Evolutionary conservation across 2,329 filamentous ascomycete species (phyloP).

Genomic region (Penicillium hordei): DNA sequence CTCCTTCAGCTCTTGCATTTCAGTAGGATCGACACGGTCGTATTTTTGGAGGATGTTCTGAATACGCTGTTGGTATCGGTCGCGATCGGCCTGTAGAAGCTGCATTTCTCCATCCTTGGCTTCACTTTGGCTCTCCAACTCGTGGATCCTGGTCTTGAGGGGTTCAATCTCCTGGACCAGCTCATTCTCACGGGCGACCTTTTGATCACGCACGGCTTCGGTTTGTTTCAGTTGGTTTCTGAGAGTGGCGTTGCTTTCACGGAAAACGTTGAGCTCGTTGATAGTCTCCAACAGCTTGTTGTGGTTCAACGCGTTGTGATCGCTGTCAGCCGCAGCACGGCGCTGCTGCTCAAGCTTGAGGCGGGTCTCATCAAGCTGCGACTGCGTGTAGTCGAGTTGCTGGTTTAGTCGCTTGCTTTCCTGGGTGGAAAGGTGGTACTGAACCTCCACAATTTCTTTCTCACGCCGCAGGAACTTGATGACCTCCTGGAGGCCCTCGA

Average conservation of each 20-base stretch:
- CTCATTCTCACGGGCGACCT: slow-evolving; percentile 71
- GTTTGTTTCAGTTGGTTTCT: slow-evolving; percentile 81
- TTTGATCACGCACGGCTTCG: slow-evolving; percentile 72
- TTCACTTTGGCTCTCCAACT: slow-evolving; percentile 77
- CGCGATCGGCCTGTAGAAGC: slow-evolving; percentile 84
- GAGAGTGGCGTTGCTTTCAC: slow-evolving; percentile 89
- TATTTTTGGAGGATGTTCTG: slow-evolving; percentile 96
- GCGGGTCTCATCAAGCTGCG: slow-evolving; percentile 82
- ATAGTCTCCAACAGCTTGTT: slow-evolving; percentile 92
- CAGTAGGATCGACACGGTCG: slow-evolving; percentile 88
- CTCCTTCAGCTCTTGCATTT: slow-evolving; percentile 85
- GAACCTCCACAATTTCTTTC: slow-evolving; percentile 97
- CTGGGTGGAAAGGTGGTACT: slow-evolving; percentile 83
- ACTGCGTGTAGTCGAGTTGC: slow-evolving; percentile 81
- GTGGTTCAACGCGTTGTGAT: slow-evolving; percentile 73
- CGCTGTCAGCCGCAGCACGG: slow-evolving; percentile 69
- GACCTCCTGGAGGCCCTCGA: slow-evolving; percentile 81
- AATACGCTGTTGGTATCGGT: slow-evolving; percentile 92
- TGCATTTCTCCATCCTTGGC: slow-evolving; percentile 86
- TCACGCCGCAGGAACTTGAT: slow-evolving; percentile 89
- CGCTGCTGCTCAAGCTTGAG: slow-evolving; percentile 91
- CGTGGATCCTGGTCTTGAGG: slow-evolving; percentile 73
- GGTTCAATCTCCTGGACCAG: slow-evolving; percentile 76
- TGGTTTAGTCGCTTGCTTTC: slow-evolving; percentile 87
- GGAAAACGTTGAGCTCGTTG: slow-evolving; percentile 92